These are phyloP conservation scores for Penicillium oxalicum DNA, from an alignment of 2,329 filamentous ascomycete species.

Conservation along the genomic window DNA sequence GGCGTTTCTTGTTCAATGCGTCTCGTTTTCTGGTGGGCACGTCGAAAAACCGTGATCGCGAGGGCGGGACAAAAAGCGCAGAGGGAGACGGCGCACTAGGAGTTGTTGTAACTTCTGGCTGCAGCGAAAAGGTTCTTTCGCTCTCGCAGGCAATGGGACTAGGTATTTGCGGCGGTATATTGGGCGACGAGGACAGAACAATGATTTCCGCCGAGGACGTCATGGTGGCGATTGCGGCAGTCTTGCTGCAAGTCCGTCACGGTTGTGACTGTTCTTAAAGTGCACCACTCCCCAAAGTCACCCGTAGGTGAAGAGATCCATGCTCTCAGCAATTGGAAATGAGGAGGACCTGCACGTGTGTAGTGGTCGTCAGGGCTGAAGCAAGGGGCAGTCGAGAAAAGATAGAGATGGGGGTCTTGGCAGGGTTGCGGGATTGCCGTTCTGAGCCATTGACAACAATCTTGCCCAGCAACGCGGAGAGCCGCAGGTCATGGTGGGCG, in stretches of 20 bases:
- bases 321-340: neutral
- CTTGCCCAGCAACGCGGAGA: conserved; percentile 29
- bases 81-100: conserved; percentile 24
- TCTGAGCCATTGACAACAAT: conserved; percentile 20
- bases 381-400: neutral
- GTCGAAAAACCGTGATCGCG: conserved; percentile 25
- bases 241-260: neutral
- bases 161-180: conserved; percentile 28
- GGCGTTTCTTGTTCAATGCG: conserved; percentile 10
- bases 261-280: neutral
- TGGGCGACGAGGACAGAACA: conserved; percentile 40
- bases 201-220: conserved; percentile 32
- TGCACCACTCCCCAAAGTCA: neutral
- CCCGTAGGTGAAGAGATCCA: neutral
- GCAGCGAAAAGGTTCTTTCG: conserved; percentile 11
- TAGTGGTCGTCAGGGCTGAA: neutral
- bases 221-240: conserved; percentile 30
- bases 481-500: too few relatives aligned
- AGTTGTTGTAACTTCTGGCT: conserved; percentile 20
- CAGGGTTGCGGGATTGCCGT: conserved; percentile 29
- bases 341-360: neutral
- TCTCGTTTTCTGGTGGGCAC: conserved; percentile 6
- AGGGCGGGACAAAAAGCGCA: conserved; percentile 18
- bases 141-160: conserved; percentile 19
- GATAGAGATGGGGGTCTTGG: conserved; percentile 26